Percentiles rank a stretch among this genome's conserved stretches.
Evolutionary conservation across 352 stramenopile species (phyloP).

Genomic region (Thraustochytrium sp.): DNA sequence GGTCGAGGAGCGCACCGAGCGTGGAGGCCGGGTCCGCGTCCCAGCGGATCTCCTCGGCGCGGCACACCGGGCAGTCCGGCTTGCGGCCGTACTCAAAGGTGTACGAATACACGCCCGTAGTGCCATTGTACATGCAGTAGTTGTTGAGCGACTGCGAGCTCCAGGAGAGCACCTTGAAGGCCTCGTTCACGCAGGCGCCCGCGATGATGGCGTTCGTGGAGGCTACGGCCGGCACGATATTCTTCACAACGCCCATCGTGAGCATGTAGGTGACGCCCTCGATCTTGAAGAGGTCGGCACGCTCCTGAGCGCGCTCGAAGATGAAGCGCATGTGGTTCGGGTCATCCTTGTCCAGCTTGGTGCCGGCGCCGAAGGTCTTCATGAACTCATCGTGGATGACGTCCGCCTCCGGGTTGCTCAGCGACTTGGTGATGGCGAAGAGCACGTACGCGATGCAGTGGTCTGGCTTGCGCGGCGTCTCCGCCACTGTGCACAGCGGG

Average conservation of each 20-base stretch:
- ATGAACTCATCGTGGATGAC: constrained; percentile 67
- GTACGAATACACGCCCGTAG: constrained; percentile 86
- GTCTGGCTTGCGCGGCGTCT: constrained; percentile 85
- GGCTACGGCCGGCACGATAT: constrained; percentile 99
- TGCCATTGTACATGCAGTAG: constrained; percentile 88
- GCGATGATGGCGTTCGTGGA: constrained; percentile 99
- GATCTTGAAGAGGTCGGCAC: constrained; percentile 88
- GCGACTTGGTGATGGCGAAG: constrained; percentile 41
- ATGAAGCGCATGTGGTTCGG: constrained; percentile 96
- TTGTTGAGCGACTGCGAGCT: constrained; percentile 92
- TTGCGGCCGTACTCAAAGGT: constrained; percentile 94
- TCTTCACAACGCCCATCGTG: constrained; percentile 95
- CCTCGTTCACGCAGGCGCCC: constrained; percentile 93
- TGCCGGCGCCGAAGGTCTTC: constrained; percentile 46
- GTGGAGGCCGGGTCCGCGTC: constrained; percentile 58
- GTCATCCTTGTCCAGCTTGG: constrained; percentile 91
- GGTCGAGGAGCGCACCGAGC: constrained; percentile 62
- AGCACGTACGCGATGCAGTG: constrained; percentile 98
- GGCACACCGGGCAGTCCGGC: constrained; percentile 72
- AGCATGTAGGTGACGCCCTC: constrained; percentile 91
- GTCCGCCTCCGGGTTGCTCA: constrained; percentile 63
- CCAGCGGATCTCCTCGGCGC: constrained; percentile 62
- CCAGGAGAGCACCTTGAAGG: constrained; percentile 92
- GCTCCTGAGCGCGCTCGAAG: constrained; percentile 76
- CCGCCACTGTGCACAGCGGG: constrained; percentile 93